phyloP scores from a whole-genome alignment of 768 basidiomycete species.

The Mycena polygramma region DNA sequence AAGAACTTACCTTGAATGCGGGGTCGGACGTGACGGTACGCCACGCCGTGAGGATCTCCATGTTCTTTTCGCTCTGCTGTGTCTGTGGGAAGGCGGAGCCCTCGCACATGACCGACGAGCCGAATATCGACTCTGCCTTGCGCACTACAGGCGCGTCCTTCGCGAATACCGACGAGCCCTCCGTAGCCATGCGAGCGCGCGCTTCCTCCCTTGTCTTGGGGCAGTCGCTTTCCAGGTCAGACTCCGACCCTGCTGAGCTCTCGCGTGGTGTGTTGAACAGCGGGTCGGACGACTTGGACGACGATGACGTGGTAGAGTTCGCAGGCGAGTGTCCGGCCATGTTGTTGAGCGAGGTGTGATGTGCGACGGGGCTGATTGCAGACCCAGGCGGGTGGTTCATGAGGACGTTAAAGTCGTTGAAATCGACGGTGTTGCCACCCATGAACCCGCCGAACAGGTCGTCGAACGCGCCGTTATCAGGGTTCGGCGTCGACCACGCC shows the following conservation, averaged over 20 bases:
- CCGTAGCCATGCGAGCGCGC: constrained; percentile 59
- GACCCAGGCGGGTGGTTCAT: constrained; percentile 48
- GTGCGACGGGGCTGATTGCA: constrained; percentile 70
- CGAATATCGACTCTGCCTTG: constrained; percentile 60
- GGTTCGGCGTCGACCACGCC: constrained; percentile 57
- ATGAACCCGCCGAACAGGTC: constrained; percentile 61
- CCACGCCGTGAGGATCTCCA: constrained; percentile 87
- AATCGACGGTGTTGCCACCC: constrained; percentile 45
- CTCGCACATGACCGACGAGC: constrained; percentile 73
- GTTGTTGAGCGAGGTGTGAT: constrained; percentile 51
- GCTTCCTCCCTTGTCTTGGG: constrained; percentile 71
- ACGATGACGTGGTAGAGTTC: constrained; percentile 55
- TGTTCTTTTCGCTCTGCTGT: constrained; percentile 75
- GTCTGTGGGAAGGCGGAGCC: constrained; percentile 79
- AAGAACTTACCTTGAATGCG: constrained; percentile 74
- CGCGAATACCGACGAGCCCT: constrained; percentile 76
- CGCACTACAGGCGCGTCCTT: constrained; percentile 48
- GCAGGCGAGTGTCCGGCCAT: constrained; percentile 39
- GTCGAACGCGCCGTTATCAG: constrained; percentile 57
- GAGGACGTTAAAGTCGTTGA: constrained; percentile 45
- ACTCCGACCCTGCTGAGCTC: constrained; percentile 46
- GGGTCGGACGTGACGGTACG: constrained; percentile 80
- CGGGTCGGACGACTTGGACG: constrained; percentile 49
- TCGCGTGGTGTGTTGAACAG: constrained; percentile 52
- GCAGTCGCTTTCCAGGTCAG: constrained; percentile 50